A percentile compares a stretch with the other conserved stretches of the same genome.
These are phyloP conservation scores for Botrytis porri DNA, from an alignment of 2,329 filamentous ascomycete genomes.

Conservation along the genomic window DNA sequence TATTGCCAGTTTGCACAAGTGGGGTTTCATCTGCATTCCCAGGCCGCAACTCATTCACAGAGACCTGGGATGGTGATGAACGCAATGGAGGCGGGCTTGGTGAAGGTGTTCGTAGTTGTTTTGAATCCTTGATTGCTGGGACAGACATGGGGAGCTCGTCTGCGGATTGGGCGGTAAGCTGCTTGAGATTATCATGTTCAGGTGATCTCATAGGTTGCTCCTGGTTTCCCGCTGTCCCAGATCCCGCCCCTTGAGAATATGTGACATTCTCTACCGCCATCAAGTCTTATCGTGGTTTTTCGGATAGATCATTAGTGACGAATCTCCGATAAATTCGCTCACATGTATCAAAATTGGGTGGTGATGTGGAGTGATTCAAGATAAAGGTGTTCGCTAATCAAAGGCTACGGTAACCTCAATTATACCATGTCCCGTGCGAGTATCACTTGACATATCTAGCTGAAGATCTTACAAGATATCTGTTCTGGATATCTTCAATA, in stretches of 20 bases:
- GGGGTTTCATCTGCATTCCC: neutral
- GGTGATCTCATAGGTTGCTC: constrained; percentile 9
- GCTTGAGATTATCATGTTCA: neutral
- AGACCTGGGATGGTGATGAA: neutral
- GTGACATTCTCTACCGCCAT: constrained; percentile 20
- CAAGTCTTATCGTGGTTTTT: neutral
- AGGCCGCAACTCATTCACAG: neutral
- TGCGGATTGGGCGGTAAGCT: neutral
- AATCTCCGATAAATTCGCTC: neutral
- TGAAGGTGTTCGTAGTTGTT: constrained; percentile 4
- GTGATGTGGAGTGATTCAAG: constrained; percentile 2
- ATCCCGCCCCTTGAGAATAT: neutral
- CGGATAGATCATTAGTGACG: neutral
- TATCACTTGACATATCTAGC: neutral
- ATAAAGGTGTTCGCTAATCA: constrained; percentile 10
- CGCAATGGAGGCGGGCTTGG: neutral
- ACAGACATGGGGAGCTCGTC: neutral
- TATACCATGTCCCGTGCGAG: neutral
- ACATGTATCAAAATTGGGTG: neutral
- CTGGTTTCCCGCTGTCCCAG: neutral
- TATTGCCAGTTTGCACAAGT: constrained; percentile 23
- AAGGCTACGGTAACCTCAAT: constrained; percentile 5
- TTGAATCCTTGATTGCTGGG: neutral
- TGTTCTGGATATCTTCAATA: neutral
- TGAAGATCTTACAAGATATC: neutral